A percentile compares a stretch with the other conserved stretches of the same genome.
Conservation (phyloP, 2,329 filamentous ascomycete species). For the Graphiopsis chlorocephala region DNA sequence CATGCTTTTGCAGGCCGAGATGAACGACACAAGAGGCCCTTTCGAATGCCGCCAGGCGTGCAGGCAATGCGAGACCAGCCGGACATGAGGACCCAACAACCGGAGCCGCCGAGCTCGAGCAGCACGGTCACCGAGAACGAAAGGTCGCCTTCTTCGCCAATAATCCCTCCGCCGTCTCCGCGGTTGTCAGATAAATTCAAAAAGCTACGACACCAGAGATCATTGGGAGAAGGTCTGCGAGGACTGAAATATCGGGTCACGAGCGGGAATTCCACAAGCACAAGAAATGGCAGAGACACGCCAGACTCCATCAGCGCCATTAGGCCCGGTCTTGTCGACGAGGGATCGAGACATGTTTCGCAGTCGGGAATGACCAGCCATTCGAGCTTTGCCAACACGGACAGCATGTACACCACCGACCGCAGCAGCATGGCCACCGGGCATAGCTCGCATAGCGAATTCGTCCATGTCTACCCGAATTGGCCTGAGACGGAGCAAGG, state of each 20-base stretch:
- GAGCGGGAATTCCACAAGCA: conserved; percentile 14
- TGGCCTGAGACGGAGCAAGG: conserved; percentile 28
- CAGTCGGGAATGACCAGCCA: conserved; percentile 59
- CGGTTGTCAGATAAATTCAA: conserved; percentile 16
- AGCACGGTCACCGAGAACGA: conserved; percentile 9
- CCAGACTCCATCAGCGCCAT: conserved; percentile 20
- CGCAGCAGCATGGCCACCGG: conserved; percentile 79
- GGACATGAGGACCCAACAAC: conserved; percentile 19
- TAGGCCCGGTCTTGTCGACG: conserved; percentile 22
- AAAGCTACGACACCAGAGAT: conserved; percentile 19
- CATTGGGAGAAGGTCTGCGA: conserved; percentile 28
- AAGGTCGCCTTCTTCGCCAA: conserved; percentile 24
- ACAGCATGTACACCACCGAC: conserved; percentile 65
- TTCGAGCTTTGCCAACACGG: conserved; percentile 54
- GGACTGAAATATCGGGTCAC: conserved; percentile 25
- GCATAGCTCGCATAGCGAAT: conserved; percentile 69
- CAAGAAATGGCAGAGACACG: conserved; percentile 15
- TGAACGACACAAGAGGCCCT: conserved; percentile 23
- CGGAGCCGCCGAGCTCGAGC: conserved; percentile 18
- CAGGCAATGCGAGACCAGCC: conserved; percentile 19
- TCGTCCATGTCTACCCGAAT: conserved; percentile 55
- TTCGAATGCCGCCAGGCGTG: conserved; percentile 30
- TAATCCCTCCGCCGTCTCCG: conserved; percentile 23
- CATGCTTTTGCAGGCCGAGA: conserved; percentile 35
- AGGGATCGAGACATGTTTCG: conserved; percentile 50